Evolutionary conservation across 768 basidiomycete species (phyloP).

Genomic region (Trametes villosa): DNA sequence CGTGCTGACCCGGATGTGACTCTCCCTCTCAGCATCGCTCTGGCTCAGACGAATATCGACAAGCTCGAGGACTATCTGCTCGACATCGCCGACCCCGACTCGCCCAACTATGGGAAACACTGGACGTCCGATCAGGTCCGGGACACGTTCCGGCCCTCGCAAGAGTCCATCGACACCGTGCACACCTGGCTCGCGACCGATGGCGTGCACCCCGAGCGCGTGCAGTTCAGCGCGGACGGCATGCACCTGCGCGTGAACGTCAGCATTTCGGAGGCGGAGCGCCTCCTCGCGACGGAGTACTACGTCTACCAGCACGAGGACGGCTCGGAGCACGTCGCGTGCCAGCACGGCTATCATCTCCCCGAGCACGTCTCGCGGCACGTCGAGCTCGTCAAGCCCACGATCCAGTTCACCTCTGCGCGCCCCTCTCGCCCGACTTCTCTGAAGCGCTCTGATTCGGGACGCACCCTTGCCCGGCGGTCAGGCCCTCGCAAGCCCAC

Average conservation of each 20-base stretch:
- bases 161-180: conserved; percentile 46
- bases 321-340: conserved; percentile 55
- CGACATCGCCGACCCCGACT: conserved; percentile 54
- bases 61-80: conserved; percentile 48
- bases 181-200: conserved; percentile 43
- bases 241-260: conserved; percentile 48
- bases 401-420: conserved; percentile 58
- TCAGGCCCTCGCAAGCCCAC: neutral
- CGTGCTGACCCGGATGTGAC: conserved; percentile 39
- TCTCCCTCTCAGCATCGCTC: conserved; percentile 53
- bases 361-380: conserved; percentile 60
- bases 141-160: conserved; percentile 48
- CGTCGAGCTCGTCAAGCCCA: conserved; percentile 70
- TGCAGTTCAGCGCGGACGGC: conserved; percentile 42
- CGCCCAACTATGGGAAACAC: conserved; percentile 54
- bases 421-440: neutral
- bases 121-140: conserved; percentile 49
- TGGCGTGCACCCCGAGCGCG: conserved; percentile 5
- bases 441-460: neutral
- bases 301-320: conserved; percentile 57
- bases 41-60: conserved; percentile 50
- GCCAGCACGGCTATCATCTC: conserved; percentile 67
- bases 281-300: conserved; percentile 52
- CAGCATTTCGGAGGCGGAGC: conserved; percentile 48
- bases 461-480: neutral